Evolutionary conservation across 257 asterid genomes (phyloP).

Genomic region (Lycium barbarum): DNA sequence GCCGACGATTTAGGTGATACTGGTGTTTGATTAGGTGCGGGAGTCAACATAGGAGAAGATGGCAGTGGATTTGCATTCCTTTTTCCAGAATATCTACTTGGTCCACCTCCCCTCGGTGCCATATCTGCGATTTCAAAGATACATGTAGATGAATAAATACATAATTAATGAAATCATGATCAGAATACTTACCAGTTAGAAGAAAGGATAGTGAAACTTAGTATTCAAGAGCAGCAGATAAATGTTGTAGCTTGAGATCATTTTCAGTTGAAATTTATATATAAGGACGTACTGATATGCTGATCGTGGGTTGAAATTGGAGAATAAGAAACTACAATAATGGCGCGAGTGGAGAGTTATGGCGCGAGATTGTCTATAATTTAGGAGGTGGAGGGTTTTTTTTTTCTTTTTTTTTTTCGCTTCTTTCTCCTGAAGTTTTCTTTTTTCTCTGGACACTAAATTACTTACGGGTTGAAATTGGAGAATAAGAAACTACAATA

Average conservation of each 20-base stretch:
- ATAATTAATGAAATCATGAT: not conserved
- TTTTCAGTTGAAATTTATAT: too few relatives aligned
- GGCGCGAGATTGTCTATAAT: too few relatives aligned
- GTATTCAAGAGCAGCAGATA: not conserved
- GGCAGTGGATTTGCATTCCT: not conserved
- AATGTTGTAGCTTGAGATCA: too few relatives aligned
- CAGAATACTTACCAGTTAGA: not conserved
- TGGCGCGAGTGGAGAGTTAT: too few relatives aligned
- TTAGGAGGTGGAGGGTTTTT: too few relatives aligned
- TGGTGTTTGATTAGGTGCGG: not conserved
- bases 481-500: too few relatives aligned
- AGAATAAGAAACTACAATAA: too few relatives aligned
- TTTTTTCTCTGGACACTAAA: too few relatives aligned
- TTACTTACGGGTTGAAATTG: too few relatives aligned
- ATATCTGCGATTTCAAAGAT: not conserved
- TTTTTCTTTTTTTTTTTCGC: too few relatives aligned
- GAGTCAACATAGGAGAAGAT: not conserved
- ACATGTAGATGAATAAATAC: not conserved
- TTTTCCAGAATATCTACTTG: not conserved
- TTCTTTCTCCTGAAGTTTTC: too few relatives aligned
- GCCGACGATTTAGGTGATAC: not conserved
- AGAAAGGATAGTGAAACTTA: not conserved
- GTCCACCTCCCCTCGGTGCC: not conserved
- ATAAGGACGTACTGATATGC: not conserved
- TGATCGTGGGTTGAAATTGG: not conserved